Conservation (phyloP, 768 basidiomycete genomes). For the Glaciozyma antarctica region DNA sequence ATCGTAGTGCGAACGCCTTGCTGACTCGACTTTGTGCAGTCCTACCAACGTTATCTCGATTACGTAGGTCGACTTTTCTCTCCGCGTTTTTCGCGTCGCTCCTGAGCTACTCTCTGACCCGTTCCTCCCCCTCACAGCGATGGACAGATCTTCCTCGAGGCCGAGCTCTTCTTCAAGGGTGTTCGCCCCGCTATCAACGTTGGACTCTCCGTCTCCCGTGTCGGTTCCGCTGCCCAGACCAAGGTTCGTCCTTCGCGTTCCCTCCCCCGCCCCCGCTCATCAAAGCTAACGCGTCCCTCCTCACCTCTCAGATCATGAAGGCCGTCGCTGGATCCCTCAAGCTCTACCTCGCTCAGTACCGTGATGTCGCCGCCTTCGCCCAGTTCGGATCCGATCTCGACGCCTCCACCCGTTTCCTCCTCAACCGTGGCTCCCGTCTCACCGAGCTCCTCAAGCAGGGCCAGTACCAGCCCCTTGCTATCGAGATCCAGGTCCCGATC, state of each 20-base stretch:
- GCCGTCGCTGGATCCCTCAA: constrained; percentile 99
- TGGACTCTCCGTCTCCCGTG: constrained; percentile 99
- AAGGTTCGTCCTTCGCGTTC: constrained; percentile 45
- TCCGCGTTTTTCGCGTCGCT: constrained; percentile 1
- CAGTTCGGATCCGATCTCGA: constrained; percentile 99
- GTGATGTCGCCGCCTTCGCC: constrained; percentile 98
- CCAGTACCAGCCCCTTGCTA: constrained; percentile 87
- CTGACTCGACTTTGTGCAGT: constrained; percentile 2
- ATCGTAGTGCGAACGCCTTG: not conserved
- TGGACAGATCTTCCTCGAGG: constrained; percentile 92
- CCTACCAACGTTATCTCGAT: constrained; percentile 90
- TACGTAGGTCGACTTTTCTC: constrained; percentile 44
- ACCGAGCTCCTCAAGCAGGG: constrained; percentile 90
- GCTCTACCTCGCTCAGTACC: constrained; percentile 99
- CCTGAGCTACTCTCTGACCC: not conserved
- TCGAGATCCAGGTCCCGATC: constrained; percentile 63
- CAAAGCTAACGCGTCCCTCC: constrained; percentile 2
- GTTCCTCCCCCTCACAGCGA: constrained; percentile 42
- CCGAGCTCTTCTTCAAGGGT: constrained; percentile 99
- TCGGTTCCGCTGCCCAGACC: constrained; percentile 99
- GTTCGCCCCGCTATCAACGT: constrained; percentile 99
- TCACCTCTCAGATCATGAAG: constrained; percentile 89
- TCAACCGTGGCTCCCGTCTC: constrained; percentile 91
- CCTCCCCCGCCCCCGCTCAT: not conserved
- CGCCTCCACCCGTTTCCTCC: constrained; percentile 96